These are phyloP conservation scores for Podospora sp. DNA, from an alignment of 495 filamentous ascomycete species.

Conservation along the genomic window DNA sequence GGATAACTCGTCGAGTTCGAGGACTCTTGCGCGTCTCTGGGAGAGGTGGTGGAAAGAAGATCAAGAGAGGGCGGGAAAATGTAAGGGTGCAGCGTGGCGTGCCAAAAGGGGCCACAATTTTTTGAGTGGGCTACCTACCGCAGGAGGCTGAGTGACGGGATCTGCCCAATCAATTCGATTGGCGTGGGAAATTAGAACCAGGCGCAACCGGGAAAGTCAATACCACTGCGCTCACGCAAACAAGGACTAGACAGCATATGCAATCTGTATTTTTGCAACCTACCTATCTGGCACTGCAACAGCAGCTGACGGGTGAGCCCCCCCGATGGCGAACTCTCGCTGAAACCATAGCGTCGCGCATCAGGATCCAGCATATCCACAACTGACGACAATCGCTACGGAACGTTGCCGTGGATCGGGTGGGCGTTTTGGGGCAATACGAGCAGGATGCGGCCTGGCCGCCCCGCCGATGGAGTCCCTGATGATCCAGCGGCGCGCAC, in stretches of 20 bases:
- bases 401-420: background rate
- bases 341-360: conserved; percentile 10
- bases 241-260: background rate
- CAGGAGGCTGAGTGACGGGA: conserved; percentile 17
- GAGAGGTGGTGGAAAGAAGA: conserved; percentile 14
- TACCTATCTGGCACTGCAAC: background rate
- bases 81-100: background rate
- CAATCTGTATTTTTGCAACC: background rate
- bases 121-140: conserved; percentile 19
- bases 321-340: background rate
- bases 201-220: conserved; percentile 21
- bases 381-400: background rate
- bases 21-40: conserved; percentile 2
- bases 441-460: background rate
- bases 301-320: background rate
- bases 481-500: background rate
- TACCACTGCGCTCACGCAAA: background rate
- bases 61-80: background rate
- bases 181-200: conserved; percentile 34
- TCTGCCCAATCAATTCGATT: conserved; percentile 27
- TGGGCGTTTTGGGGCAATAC: background rate
- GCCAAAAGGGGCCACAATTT: conserved; percentile 12
- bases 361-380: conserved; percentile 10
- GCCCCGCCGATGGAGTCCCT: background rate
- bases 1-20: conserved; percentile 1